Evolutionary conservation across 2,329 filamentous ascomycete species (phyloP).

Genomic region (Diaporthe ampelina): DNA sequence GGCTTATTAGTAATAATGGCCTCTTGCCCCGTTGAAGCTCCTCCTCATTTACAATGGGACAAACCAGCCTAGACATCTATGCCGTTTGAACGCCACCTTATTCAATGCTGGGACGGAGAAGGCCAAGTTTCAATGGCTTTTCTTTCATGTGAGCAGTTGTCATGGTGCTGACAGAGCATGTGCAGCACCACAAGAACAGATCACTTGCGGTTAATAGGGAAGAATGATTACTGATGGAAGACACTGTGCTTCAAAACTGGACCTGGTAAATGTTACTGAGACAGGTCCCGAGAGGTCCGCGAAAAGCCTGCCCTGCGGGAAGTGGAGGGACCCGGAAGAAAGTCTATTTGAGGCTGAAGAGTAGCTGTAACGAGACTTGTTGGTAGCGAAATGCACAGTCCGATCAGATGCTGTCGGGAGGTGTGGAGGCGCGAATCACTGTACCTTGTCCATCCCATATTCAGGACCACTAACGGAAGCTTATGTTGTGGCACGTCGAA

Average conservation of each 20-base stretch:
- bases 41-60: too few relatives aligned
- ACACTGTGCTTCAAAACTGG: background rate
- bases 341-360: background rate
- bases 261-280: background rate
- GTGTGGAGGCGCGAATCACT: conserved; percentile 2
- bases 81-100: too few relatives aligned
- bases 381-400: background rate
- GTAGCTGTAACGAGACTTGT: background rate
- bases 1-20: too few relatives aligned
- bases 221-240: too few relatives aligned
- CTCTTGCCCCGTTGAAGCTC: too few relatives aligned
- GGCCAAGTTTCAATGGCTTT: too few relatives aligned
- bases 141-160: too few relatives aligned
- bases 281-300: background rate
- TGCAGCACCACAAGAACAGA: too few relatives aligned
- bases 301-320: background rate
- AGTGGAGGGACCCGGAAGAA: background rate
- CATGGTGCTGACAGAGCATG: too few relatives aligned
- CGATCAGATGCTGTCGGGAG: background rate
- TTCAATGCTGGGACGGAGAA: too few relatives aligned
- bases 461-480: background rate
- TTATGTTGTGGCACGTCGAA: background rate
- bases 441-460: conserved; percentile 1
- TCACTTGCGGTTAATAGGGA: too few relatives aligned
- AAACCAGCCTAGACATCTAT: too few relatives aligned